Conservation (phyloP, 495 filamentous ascomycete species). For the Penicillium desertorum region DNA sequence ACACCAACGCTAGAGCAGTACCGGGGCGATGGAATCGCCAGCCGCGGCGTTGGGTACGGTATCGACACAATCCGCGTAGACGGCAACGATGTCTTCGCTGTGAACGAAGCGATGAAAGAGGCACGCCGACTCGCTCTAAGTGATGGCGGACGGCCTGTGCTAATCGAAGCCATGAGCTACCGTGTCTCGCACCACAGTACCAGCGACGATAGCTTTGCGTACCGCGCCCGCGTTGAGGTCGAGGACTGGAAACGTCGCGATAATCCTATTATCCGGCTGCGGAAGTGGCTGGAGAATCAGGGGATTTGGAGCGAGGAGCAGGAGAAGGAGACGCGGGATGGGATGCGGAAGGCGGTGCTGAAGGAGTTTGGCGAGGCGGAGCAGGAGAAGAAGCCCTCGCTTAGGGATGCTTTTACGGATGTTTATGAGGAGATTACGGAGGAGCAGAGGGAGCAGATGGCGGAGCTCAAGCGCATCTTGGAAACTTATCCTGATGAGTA, state of each 20-base stretch:
- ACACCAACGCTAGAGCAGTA: conserved; percentile 97
- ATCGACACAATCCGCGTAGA: conserved; percentile 97
- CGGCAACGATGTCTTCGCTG: conserved; percentile 95
- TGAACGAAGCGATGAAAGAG: conserved; percentile 76
- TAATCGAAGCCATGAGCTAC: conserved; percentile 98
- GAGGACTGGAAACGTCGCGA: conserved; percentile 98
- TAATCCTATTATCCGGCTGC: conserved; percentile 86
- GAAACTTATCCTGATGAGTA: conserved; percentile 93
- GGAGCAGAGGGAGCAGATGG: conserved; percentile 76
- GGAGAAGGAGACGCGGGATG: conserved; percentile 69
- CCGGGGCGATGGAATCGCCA: conserved; percentile 94
- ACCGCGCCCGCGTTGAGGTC: conserved; percentile 89
- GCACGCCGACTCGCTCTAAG: conserved; percentile 75
- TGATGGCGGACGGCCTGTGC: conserved; percentile 73
- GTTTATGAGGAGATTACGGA: conserved; percentile 86
- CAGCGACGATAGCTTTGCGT: conserved; percentile 95
- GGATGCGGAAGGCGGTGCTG: conserved; percentile 69
- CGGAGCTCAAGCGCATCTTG: conserved; percentile 69
- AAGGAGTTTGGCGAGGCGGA: conserved; percentile 86
- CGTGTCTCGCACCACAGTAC: conserved; percentile 97
- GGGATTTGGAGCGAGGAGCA: conserved; percentile 80
- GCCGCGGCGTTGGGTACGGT: conserved; percentile 90
- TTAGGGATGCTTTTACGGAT: conserved; percentile 78
- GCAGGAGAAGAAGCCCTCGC: conserved; percentile 79
- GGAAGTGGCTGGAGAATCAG: conserved; percentile 87